phyloP scores from a whole-genome alignment of 1,139 yeast genomes.

The Candida frijolesensis region DNA sequence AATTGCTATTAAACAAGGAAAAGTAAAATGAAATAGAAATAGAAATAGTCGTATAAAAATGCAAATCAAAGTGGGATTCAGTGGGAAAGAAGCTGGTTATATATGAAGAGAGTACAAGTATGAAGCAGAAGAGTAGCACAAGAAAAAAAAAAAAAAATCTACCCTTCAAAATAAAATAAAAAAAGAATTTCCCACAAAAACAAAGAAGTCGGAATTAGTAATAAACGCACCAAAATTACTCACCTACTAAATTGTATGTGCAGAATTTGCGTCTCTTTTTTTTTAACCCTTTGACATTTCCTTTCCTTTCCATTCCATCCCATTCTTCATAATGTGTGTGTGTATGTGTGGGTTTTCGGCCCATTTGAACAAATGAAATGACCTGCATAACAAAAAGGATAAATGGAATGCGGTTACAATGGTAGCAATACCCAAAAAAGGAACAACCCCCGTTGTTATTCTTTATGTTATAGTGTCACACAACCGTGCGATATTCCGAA shows the following conservation, averaged over 20 bases:
- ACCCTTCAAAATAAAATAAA: neutral
- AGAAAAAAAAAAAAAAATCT: neutral
- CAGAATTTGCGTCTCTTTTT: neutral
- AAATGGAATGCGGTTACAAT: neutral
- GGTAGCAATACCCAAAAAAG: neutral
- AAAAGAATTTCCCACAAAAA: neutral
- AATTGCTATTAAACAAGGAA: conserved; percentile 3
- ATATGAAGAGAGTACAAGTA: neutral
- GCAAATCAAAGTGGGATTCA: neutral
- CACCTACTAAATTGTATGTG: neutral
- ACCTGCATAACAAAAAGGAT: neutral
- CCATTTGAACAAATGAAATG: neutral
- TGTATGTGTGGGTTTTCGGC: no score
- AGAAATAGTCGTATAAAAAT: neutral
- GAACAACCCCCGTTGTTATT: neutral
- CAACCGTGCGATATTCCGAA: neutral
- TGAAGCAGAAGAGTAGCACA: neutral
- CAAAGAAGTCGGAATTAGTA: neutral
- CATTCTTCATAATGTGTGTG: no score
- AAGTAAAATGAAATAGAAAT: neutral
- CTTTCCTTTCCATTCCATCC: neutral
- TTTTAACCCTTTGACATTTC: conserved; percentile 4
- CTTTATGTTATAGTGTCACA: neutral
- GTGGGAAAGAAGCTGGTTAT: neutral
- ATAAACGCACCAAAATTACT: conserved; percentile 1